Evolutionary conservation across 2,329 filamentous ascomycete species (phyloP), one percentile per base, ranked within the genome.

Genomic region (Ascochyta clinopodiicola): DNA sequence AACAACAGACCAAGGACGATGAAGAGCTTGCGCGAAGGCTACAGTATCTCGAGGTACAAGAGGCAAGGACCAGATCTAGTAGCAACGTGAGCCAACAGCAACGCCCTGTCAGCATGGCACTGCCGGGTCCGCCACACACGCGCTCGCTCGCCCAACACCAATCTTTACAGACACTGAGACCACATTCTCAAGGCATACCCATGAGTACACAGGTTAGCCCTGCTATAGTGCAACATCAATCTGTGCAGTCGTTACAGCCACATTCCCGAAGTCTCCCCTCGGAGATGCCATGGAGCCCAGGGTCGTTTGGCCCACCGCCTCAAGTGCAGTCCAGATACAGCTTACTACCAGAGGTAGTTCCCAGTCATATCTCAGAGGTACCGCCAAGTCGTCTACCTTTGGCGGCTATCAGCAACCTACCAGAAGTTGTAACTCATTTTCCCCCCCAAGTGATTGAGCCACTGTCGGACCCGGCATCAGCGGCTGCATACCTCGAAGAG

Each of bases 1-100:
- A 72, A 12, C 35, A 68, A 43, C 70, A 74, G 25, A 35, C 70
- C 19, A 68, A 50, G 21, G 63, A 71, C 36, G 71, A 74, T 52
- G 67, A 72, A 45, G 45, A 64, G 22, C 60, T 74, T 8, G 71
- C 71, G 19, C 66, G 60, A 27, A 67, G 60, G 40, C 51, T 74
- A 12, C 63, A 67, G 21, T 56, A 69, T 7, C 56, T 73, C n/a
- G 70, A 74, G 37, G 42, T 73, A 2, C 56, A 60, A 24, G 67
- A 69, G 31, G 61, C 59, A 8, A 46, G 66, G 39, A 56, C 55
- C 27, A 60, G 55, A 47, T 70, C 66, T 13, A 66, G 43, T 34
- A 69, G 61, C 42, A 61, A 53, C 31, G 40, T 68, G 24, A 64
- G 51, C 43, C 56, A 62, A 32, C 58, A 38, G 12, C 49, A 50